phyloP scores from a whole-genome alignment of 2,329 filamentous ascomycete genomes.

The Fusarium sp. region DNA sequence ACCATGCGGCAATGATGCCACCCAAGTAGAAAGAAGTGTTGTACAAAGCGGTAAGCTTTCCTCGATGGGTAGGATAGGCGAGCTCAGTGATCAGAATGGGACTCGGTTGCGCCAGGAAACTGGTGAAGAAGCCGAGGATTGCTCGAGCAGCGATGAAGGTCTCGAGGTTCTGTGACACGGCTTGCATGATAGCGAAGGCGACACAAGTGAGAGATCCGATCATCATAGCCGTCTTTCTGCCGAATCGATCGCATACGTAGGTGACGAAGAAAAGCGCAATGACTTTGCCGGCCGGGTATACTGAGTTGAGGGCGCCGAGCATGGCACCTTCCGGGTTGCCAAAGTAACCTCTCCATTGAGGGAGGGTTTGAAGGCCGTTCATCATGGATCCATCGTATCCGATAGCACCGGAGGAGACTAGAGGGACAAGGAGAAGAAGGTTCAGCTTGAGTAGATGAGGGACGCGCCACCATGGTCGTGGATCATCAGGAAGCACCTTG shows the following conservation, averaged over 20 bases:
- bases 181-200: slow-evolving; percentile 49
- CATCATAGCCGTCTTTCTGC: slow-evolving; percentile 53
- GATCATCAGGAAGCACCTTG: slow-evolving; percentile 54
- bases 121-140: slow-evolving; percentile 49
- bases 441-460: slow-evolving; percentile 58
- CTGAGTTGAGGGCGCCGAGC: slow-evolving; percentile 53
- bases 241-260: slow-evolving; percentile 53
- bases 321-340: slow-evolving; percentile 50
- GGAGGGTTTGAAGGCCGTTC: slow-evolving; percentile 58
- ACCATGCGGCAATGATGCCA: slow-evolving; percentile 47
- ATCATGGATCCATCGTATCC: slow-evolving; percentile 61
- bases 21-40: slow-evolving; percentile 49
- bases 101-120: slow-evolving; percentile 47
- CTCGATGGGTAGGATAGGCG: slow-evolving; percentile 50
- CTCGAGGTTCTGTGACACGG: slow-evolving; percentile 38
- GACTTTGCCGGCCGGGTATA: slow-evolving; percentile 54
- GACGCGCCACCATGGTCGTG: slow-evolving; percentile 55
- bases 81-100: slow-evolving; percentile 51
- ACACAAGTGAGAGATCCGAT: slow-evolving; percentile 49
- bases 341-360: slow-evolving; percentile 56
- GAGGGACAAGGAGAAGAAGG: slow-evolving; percentile 55
- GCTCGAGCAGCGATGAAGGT: slow-evolving; percentile 48
- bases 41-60: slow-evolving; percentile 50
- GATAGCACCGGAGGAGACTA: slow-evolving; percentile 55
- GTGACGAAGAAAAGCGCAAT: slow-evolving; percentile 52